Evolutionary conservation across 2,329 filamentous ascomycete genomes (phyloP), one percentile per base, ranked within the genome.

Genomic region (Myriosclerotinia duriaeana): DNA sequence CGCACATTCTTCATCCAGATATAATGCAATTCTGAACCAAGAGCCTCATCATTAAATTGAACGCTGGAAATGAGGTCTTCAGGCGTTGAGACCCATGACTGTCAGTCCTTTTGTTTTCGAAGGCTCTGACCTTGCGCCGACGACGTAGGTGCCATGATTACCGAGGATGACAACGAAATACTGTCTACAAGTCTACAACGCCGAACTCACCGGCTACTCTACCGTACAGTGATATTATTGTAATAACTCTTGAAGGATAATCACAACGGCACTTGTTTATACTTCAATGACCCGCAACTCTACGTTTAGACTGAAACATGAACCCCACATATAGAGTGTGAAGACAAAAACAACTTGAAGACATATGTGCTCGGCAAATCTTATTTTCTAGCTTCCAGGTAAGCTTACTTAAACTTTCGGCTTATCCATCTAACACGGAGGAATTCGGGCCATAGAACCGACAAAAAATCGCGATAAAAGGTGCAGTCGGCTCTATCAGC

Each of bases 181-280:
- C 20, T 4, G 56, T 22, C 15, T n/a, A 26, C 26, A 36, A 11
- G 40, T 11, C 15, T 42, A 42, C 15, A 59, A 59, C 48, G 26
- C 56, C 56, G 26, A 59, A 30, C 20, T 1, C 14, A 22, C 56
- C 12, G 56, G 56, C 26, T 48, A 59, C 56, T 59, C 56, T 59
- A 48, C 42, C 42, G 48, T 3, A 59, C 42, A 22, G 2, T 36
- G 17, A 7, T 8, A 34, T 46, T 26, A 3, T 26, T 48, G 2
- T 22, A 26, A 48, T 38, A 30, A 60, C 17, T 12, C 56, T 46
- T n/a, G 17, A 22, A 48, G 44, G 22, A 48, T 7, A 46, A 9
- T 36, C 12, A 48, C 34, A 11, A 48, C 12, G 26, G 5, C 7
- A 48, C 6, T 34, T 34, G 30, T 34, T 34, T 36, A 7, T 22